Evolutionary conservation across 306 rosid species (phyloP), one percentile per base, ranked within the genome.

Genomic region (Oemleria cerasiformis): DNA sequence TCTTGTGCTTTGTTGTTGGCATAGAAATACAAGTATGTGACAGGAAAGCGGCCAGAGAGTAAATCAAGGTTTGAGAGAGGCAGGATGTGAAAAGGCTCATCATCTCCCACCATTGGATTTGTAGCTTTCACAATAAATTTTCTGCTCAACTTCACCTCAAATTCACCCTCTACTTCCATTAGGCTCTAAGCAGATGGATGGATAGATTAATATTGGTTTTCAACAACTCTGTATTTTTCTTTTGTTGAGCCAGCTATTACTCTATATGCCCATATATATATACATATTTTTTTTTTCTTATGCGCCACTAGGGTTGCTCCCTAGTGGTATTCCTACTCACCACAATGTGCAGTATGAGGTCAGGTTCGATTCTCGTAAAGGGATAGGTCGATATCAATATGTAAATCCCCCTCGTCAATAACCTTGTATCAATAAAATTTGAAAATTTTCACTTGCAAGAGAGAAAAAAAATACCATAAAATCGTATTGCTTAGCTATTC

Each of bases 41-140:
- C 82, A 2, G 97, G 98, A 78, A 88, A 93, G 57, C 96, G 97
- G 56, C 97, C 97, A 6, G 92, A 93, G 78, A 90, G 98, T 9
- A 90, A 80, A 74, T 90, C 97, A 73, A 93, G 92, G 71, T 90
- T 92, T 56, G 97, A 87, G 48, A 92, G 96, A 34, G 76, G 63
- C 67, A 86, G 67, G 65, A 85, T 63, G 49, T 61, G 72, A 25
- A 25, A 2, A 67, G 67, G 68, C 25, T 84, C 80, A 42, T 77
- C 30, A 25, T 25, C 30, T 25, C 30, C 78, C 39, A 76, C 66
- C 48, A 63, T 78, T 72, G 76, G 88, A 65, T 77, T 71, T 36
- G n/a, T 40, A 66, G 96, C 79, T 85, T 86, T 85, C 56, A 89
- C 87, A 64, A 84, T 72, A 76, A 74, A 77, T 73, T 78, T 81